phyloP scores from a whole-genome alignment of 306 rosid genomes.

The Dalbergia oliveri region DNA sequence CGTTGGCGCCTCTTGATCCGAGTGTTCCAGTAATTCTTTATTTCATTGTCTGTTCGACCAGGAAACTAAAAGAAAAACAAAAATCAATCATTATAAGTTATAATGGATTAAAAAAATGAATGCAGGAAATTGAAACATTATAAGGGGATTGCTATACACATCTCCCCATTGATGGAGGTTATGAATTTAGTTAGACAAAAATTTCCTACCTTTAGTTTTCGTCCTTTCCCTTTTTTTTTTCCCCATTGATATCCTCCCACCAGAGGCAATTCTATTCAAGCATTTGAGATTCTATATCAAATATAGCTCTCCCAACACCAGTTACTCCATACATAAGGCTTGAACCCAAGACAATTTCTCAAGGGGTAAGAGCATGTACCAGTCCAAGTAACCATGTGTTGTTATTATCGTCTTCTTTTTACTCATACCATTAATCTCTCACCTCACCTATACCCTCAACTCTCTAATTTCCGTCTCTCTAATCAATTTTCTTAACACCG shows the following conservation, averaged over 20 bases:
- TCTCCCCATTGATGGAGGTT: background rate
- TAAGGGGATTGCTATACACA: constrained; percentile 8
- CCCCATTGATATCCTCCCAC: too few species aligned
- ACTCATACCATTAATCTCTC: constrained; percentile 1
- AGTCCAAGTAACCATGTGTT: too few species aligned
- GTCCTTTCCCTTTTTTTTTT: too few species aligned
- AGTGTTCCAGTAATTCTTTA: constrained; percentile 99
- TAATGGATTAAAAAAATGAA: constrained; percentile 14
- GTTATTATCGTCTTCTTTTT: constrained; percentile 7
- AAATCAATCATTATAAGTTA: constrained; percentile 18
- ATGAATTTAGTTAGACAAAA: background rate
- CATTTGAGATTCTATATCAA: too few species aligned
- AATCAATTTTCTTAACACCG: background rate
- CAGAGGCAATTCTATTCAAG: too few species aligned
- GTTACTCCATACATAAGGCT: too few species aligned
- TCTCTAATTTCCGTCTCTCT: background rate
- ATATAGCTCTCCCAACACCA: too few species aligned
- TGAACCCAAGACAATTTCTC: too few species aligned
- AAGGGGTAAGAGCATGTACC: too few species aligned
- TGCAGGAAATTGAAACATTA: too few species aligned
- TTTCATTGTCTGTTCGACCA: constrained; percentile 99
- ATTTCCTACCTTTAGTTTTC: background rate
- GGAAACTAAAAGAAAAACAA: constrained; percentile 72
- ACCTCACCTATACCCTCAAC: constrained; percentile 1
- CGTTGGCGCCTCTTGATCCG: constrained; percentile 90